A percentile compares a stretch with the other conserved stretches of the same genome.
Evolutionary conservation across 768 basidiomycete species (phyloP).

Genomic region (Mycena kentingensis): DNA sequence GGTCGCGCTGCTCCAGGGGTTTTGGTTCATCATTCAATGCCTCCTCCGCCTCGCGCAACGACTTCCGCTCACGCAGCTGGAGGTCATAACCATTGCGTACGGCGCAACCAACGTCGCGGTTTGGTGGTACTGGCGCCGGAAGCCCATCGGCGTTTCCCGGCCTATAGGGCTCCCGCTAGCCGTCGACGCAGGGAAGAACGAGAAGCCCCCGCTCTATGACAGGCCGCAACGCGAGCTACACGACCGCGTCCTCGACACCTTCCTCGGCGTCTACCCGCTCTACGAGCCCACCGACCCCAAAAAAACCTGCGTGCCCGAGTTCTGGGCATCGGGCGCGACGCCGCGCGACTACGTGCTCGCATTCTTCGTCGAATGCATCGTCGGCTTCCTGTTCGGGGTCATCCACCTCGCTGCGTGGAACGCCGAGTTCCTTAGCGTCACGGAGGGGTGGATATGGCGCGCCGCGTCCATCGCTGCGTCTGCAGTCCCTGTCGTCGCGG

Average conservation of each 20-base stretch:
- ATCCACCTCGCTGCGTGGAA: conserved; percentile 1
- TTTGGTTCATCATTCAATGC: background rate
- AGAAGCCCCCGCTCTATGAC: background rate
- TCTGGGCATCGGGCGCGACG: background rate
- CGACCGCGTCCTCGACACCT: background rate
- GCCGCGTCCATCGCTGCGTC: background rate
- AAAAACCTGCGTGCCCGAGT: background rate
- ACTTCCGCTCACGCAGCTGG: background rate
- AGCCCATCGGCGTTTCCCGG: background rate
- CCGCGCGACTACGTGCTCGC: background rate
- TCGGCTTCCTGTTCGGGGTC: background rate
- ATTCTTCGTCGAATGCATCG: background rate
- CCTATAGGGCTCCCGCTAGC: background rate
- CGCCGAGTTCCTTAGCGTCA: background rate
- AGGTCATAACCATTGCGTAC: background rate
- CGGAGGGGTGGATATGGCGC: background rate
- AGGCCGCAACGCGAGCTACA: no score
- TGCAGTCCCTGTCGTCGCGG: background rate
- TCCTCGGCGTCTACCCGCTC: background rate
- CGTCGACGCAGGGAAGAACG: background rate
- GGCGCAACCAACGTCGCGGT: background rate
- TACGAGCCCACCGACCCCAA: no score
- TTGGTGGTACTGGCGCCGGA: background rate
- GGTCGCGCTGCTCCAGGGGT: background rate
- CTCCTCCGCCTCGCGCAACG: background rate